Conservation (phyloP, 208 protist species). For the Porcisia deanei region DNA sequence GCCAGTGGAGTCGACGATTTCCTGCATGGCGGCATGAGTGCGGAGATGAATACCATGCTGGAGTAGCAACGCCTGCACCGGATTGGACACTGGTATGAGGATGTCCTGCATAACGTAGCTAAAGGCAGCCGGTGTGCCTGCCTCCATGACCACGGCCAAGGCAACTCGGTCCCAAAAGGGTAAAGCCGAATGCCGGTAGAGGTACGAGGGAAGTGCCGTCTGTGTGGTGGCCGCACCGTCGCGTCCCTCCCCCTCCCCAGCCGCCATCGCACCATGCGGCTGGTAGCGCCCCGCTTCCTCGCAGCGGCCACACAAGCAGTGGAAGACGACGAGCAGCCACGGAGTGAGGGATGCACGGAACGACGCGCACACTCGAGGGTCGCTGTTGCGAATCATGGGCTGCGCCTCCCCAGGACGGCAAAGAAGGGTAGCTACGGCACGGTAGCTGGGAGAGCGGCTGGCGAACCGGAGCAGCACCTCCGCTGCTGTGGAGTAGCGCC, state of each 20-base stretch:
- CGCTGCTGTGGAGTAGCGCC: constrained; percentile 34
- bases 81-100: constrained; percentile 47
- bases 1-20: constrained; percentile 78
- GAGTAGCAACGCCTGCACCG: constrained; percentile 63
- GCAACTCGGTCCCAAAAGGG: constrained; percentile 83
- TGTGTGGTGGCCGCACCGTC: not conserved
- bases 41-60: constrained; percentile 52
- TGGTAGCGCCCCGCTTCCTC: not conserved
- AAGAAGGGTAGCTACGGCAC: constrained; percentile 49
- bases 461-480: constrained; percentile 43
- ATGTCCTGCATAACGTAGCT: constrained; percentile 35
- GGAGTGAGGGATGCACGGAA: constrained; percentile 68
- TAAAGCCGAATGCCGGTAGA: constrained; percentile 31
- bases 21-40: constrained; percentile 69
- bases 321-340: constrained; percentile 71
- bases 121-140: constrained; percentile 30
- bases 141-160: constrained; percentile 62
- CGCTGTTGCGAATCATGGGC: constrained; percentile 34
- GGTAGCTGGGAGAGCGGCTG: constrained; percentile 45
- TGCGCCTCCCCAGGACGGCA: constrained; percentile 29
- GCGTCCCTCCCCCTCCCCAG: not conserved
- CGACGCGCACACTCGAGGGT: constrained; percentile 41
- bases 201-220: constrained; percentile 19
- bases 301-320: constrained; percentile 34
- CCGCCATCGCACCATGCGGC: not conserved